Evolutionary conservation across 148 eudicot genomes (phyloP), one percentile per base, ranked within the genome.

Genomic region (Fagopyrum tataricum): DNA sequence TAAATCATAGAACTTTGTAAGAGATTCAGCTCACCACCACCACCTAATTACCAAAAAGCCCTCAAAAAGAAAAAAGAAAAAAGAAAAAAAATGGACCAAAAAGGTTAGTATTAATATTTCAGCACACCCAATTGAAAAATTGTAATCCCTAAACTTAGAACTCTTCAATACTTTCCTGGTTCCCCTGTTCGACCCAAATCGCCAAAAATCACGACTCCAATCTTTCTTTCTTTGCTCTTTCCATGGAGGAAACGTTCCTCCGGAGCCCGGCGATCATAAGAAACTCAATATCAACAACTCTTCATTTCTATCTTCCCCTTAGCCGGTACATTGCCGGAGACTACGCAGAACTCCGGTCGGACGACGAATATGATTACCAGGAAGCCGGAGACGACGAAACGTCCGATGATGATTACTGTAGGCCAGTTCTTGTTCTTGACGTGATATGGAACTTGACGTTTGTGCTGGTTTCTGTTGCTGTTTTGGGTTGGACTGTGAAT

Each of bases 381-480:
- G 69, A 64, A 18, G 15, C 39, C 15, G 41, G 17, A 12, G 79
- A 73, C 68, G 81, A 70, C 40, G 72, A 77, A 18, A 40, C 70
- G 4, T 2, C 58, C 23, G 80, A 75, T 52, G 73, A 82, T 39
- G 76, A 74, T 14, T 83, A 70, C 75, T 91, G 84, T 9, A 86
- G 79, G 84, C 98, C 97, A 7, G 91, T 94, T 10, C 97, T 94
- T 68, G 93, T 92, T 8, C 78, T 94, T 8, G 98, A 94, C 66
- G 84, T 94, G 49, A 17, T 84, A 73, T 94, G 98, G 98, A 94
- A 94, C 75, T 21, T 87, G 72, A 82, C 85, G 12, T 94, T 94
- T 51, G 93, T 94, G n/a, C 75, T 81, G 4, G 90, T 78, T 1
- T 83, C 97, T 2, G 56, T 87, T 4, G 89, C 84, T 31, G 77